Evolutionary conservation across 805 yeast species (phyloP).

Genomic region (Diddensiella transvaalensis): DNA sequence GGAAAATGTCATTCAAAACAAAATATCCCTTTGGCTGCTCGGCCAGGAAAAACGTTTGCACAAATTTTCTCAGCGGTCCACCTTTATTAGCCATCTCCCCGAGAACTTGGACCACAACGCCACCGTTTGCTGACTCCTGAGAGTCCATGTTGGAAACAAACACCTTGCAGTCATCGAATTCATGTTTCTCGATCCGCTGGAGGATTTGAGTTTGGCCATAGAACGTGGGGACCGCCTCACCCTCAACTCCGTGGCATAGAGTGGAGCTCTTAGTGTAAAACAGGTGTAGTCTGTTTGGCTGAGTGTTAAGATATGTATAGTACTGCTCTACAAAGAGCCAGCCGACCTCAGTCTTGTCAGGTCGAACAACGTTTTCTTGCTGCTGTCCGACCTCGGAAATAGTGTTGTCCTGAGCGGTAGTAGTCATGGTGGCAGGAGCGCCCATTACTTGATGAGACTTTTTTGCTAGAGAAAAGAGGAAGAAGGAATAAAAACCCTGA

Average conservation of each 20-base stretch:
- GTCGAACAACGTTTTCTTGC: neutral
- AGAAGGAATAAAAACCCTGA: too few species aligned
- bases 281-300: constrained; percentile 32
- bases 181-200: constrained; percentile 29
- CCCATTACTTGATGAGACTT: neutral
- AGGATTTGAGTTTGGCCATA: constrained; percentile 34
- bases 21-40: constrained; percentile 30
- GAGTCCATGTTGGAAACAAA: constrained; percentile 37
- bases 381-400: neutral
- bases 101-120: constrained; percentile 37
- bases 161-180: constrained; percentile 35
- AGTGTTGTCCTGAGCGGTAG: neutral
- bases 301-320: constrained; percentile 34
- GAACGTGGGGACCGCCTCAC: constrained; percentile 27
- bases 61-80: constrained; percentile 35
- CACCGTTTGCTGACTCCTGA: constrained; percentile 32
- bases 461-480: too few species aligned
- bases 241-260: constrained; percentile 39
- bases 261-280: constrained; percentile 36
- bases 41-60: constrained; percentile 40
- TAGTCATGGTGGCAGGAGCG: constrained; percentile 1
- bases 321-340: constrained; percentile 40
- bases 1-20: constrained; percentile 38
- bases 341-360: constrained; percentile 30
- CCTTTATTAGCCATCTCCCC: constrained; percentile 39